Conservation (phyloP, 192 early-diverging fungal genomes). For the Cladochytrium replicatum region DNA sequence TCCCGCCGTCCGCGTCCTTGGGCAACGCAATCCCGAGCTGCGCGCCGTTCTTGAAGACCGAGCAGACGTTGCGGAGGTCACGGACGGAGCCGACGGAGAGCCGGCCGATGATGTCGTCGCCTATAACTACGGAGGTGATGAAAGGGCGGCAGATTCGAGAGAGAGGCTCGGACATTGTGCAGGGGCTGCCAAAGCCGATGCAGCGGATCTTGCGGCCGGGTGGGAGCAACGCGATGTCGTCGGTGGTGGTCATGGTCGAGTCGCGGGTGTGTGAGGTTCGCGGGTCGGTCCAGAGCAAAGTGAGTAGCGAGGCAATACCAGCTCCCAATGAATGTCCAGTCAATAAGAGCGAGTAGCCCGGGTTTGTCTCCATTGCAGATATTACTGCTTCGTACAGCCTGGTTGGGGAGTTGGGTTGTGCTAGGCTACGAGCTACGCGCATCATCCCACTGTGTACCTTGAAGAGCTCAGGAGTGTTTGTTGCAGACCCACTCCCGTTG, state of each 20-base stretch:
- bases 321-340: slow-evolving; percentile 86
- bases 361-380: slow-evolving; percentile 57
- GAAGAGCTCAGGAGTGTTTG: slow-evolving; percentile 19
- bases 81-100: slow-evolving; percentile 64
- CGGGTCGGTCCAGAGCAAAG: slow-evolving; percentile 66
- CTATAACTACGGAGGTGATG: slow-evolving; percentile 73
- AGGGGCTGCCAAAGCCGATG: slow-evolving; percentile 77
- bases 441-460: slow-evolving; percentile 81
- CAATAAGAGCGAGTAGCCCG: slow-evolving; percentile 71
- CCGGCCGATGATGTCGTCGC: slow-evolving; percentile 66
- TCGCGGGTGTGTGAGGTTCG: slow-evolving; percentile 21
- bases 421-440: slow-evolving; percentile 44
- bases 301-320: slow-evolving; percentile 69
- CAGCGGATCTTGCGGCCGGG: slow-evolving; percentile 67
- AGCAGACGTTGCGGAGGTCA: slow-evolving; percentile 62
- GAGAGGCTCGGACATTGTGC: slow-evolving; percentile 57
- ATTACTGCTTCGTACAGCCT: slow-evolving; percentile 63
- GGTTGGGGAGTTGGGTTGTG: slow-evolving; percentile 41
- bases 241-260: slow-evolving; percentile 11
- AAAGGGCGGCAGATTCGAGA: slow-evolving; percentile 59
- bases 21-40: slow-evolving; percentile 1
- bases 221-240: slow-evolving; percentile 29
- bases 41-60: slow-evolving; percentile 11
- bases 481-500: background rate
- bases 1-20: background rate